A percentile compares a stretch with the other conserved stretches of the same genome.
Conservation (phyloP, 257 asterid species). For the Coffea canephora region DNA sequence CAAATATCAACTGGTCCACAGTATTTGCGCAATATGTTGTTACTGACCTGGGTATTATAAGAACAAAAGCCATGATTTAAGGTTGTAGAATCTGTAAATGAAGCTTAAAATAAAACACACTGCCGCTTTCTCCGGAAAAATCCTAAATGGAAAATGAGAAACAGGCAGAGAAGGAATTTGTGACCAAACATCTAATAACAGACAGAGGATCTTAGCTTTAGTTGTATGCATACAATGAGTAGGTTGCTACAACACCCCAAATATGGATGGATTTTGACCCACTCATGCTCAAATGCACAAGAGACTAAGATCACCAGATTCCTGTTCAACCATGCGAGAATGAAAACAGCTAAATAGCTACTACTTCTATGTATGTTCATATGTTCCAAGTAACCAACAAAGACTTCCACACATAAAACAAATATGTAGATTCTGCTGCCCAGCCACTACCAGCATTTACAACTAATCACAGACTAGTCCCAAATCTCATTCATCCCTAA, state of each 20-base stretch:
- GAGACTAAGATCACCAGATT: no score
- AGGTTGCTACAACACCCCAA: neutral
- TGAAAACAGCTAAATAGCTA: neutral
- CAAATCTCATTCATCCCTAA: neutral
- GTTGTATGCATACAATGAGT: neutral
- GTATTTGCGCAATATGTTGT: conserved; percentile 70
- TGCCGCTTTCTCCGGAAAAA: neutral
- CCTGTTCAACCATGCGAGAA: neutral
- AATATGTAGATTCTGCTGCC: neutral
- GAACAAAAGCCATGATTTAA: conserved; percentile 4
- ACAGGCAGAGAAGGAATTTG: neutral
- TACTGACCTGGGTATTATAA: conserved; percentile 53
- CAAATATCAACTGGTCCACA: conserved; percentile 77
- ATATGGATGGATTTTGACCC: neutral
- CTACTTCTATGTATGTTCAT: neutral
- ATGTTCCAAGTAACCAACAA: neutral
- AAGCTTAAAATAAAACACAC: neutral
- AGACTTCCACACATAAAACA: neutral
- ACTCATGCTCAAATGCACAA: neutral
- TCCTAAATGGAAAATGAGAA: no score
- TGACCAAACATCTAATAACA: neutral
- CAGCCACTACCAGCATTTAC: neutral
- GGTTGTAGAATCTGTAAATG: neutral
- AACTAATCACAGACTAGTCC: neutral
- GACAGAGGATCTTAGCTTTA: neutral